Conservation (phyloP, 257 asterid species). For the Solanum lignicaule region DNA sequence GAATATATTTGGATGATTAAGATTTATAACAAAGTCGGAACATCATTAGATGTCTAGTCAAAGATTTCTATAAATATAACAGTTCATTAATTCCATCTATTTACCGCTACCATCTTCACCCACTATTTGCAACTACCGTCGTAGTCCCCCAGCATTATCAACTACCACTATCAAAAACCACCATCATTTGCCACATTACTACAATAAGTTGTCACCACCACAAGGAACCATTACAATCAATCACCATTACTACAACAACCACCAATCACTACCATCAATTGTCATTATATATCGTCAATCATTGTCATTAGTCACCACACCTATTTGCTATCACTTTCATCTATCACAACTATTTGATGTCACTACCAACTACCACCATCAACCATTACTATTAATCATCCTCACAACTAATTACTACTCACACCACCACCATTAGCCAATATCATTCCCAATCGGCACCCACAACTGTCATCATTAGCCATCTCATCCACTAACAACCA, state of each 20-base stretch:
- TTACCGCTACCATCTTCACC: not conserved
- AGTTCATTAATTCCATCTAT: not conserved
- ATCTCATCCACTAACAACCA: not conserved
- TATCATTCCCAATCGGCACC: not conserved
- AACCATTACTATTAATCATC: not conserved
- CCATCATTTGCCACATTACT: not conserved
- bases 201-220: not conserved
- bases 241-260: not conserved
- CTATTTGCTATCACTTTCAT: not conserved
- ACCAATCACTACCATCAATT: not conserved
- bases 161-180: not conserved
- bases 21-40: not conserved
- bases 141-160: not conserved
- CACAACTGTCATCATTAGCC: not conserved
- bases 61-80: not conserved
- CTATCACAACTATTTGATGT: not conserved
- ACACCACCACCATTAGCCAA: not conserved
- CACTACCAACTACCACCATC: not conserved
- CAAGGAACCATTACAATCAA: not conserved
- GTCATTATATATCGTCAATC: not conserved
- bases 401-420: not conserved
- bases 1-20: not conserved
- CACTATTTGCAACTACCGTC: not conserved
- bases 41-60: not conserved
- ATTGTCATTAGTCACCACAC: not conserved